phyloP scores from a whole-genome alignment of 1,284 basidiomycete species.

The Cutaneotrichosporon sp. region DNA sequence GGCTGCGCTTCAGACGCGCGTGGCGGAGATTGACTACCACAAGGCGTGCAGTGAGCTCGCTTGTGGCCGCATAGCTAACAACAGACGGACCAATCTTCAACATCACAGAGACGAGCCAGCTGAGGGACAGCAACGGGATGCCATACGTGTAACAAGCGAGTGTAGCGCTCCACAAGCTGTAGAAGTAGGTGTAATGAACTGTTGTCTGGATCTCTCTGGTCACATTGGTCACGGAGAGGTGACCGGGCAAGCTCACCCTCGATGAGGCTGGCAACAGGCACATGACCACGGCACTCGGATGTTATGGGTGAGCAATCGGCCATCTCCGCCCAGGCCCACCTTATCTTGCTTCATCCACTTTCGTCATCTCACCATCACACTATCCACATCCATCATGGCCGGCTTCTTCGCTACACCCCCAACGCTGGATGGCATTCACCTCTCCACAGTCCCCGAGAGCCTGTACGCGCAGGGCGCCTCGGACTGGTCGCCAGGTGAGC shows the following conservation, averaged over 20 bases:
- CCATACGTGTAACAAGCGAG: not conserved
- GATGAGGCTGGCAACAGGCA: too few relatives aligned
- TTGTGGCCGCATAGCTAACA: not conserved
- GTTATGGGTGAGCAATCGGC: too few relatives aligned
- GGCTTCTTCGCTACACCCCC: not conserved
- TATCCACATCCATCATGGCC: not conserved
- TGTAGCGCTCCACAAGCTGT: not conserved
- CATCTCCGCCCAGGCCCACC: not conserved
- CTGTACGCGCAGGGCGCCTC: not conserved
- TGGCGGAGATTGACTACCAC: conserved; percentile 69
- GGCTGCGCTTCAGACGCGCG: conserved; percentile 66
- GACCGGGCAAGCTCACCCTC: too few relatives aligned
- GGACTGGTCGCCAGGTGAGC: not conserved
- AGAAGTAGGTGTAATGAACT: not conserved
- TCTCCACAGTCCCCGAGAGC: not conserved
- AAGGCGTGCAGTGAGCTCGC: conserved; percentile 61
- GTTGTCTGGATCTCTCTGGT: not conserved
- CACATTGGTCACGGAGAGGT: too few relatives aligned
- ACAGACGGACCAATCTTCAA: conserved; percentile 4
- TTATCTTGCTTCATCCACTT: not conserved
- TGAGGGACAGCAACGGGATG: conserved; percentile 3
- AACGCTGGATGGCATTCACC: not conserved
- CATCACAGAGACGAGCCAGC: conserved; percentile 7
- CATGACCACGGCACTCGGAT: too few relatives aligned
- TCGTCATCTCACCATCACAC: not conserved